These are phyloP conservation scores for Blastocystis sp. DNA, from an alignment of 352 stramenopile genomes.

Conservation along the genomic window DNA sequence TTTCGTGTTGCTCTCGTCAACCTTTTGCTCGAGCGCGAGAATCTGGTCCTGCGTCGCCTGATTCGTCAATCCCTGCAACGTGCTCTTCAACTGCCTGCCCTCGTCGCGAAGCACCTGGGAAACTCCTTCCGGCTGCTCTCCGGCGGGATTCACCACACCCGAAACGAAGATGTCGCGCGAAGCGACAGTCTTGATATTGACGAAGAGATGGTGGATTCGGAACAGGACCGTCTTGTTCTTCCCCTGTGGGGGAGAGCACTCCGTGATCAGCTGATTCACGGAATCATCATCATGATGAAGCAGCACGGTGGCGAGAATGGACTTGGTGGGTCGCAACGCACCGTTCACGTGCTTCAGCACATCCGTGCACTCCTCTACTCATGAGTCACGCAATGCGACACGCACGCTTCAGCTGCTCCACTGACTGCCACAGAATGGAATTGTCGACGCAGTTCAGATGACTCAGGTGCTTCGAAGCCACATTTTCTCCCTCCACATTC, in stretches of 20 bases:
- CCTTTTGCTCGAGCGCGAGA: background rate
- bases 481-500: constrained; percentile 18
- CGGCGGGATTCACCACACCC: constrained; percentile 31
- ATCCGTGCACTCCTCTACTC: constrained; percentile 23
- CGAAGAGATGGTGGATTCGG: background rate
- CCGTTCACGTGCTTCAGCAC: constrained; percentile 23
- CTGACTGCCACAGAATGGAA: constrained; percentile 6
- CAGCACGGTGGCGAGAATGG: constrained; percentile 2
- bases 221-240: constrained; percentile 1
- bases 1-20: background rate
- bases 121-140: background rate
- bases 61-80: background rate
- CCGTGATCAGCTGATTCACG: background rate
- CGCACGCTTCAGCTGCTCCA: constrained; percentile 4
- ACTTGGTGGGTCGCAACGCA: background rate
- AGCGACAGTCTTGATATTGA: constrained; percentile 4
- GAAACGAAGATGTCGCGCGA: constrained; percentile 32
- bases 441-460: constrained; percentile 39
- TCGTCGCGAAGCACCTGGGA: too few relatives aligned
- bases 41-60: background rate
- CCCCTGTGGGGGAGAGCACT: background rate
- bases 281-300: background rate
- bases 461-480: background rate
- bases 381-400: background rate
- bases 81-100: background rate